These are phyloP conservation scores for Penicillium occitanis DNA, from an alignment of 2,329 filamentous ascomycete species.

Conservation along the genomic window DNA sequence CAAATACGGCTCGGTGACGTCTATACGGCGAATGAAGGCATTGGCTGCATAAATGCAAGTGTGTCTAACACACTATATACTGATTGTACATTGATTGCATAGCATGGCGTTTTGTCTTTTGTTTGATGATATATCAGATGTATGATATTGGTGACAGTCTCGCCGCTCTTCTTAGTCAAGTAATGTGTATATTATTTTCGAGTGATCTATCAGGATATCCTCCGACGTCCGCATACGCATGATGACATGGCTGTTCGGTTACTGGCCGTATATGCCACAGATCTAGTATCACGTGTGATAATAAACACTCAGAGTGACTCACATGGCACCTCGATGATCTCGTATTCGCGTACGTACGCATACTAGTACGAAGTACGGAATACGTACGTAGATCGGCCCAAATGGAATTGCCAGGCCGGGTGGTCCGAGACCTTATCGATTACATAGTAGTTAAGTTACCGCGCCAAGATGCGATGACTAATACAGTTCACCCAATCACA, in stretches of 20 bases:
- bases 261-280: not conserved
- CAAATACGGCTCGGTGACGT: not conserved
- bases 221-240: not conserved
- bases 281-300: no score
- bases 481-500: not conserved
- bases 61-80: slow-evolving; percentile 21
- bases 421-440: slow-evolving; percentile 1
- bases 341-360: not conserved
- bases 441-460: not conserved
- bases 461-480: not conserved
- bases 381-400: not conserved
- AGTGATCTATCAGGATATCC: not conserved
- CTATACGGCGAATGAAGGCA: not conserved
- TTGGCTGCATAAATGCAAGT: not conserved
- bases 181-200: not conserved
- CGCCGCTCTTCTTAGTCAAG: slow-evolving; percentile 22
- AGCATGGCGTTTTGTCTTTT: slow-evolving; percentile 40
- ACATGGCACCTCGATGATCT: not conserved
- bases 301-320: no score
- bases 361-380: not conserved
- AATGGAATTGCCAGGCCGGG: not conserved
- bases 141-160: slow-evolving; percentile 19
- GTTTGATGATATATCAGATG: not conserved
- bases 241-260: not conserved
- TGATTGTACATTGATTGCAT: slow-evolving; percentile 37